Evolutionary conservation across 768 basidiomycete species (phyloP).

Genomic region (Pholiota molesta): DNA sequence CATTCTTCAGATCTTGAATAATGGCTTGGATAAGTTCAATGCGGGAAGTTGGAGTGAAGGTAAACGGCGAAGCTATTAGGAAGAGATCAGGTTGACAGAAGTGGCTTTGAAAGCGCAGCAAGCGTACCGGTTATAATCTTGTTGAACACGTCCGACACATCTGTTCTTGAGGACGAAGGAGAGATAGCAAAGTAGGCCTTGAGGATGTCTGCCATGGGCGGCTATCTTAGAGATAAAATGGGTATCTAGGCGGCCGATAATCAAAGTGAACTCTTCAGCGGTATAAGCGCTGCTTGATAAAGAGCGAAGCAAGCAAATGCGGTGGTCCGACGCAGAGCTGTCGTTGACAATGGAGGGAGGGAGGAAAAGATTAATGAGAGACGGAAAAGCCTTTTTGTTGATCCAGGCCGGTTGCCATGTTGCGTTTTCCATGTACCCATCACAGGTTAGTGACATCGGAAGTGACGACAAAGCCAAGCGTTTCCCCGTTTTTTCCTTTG

Average conservation of each 20-base stretch:
- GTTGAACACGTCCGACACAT: slow-evolving; percentile 51
- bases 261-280: not conserved
- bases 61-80: slow-evolving; percentile 46
- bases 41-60: slow-evolving; percentile 51
- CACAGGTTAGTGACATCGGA: slow-evolving; percentile 9
- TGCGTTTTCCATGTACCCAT: slow-evolving; percentile 16
- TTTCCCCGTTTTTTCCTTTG: not conserved
- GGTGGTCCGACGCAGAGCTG: not conserved
- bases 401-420: slow-evolving; percentile 31
- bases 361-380: not conserved
- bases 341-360: slow-evolving; percentile 11
- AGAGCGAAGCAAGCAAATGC: not conserved
- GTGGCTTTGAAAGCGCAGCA: slow-evolving; percentile 1
- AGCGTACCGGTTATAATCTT: slow-evolving; percentile 51
- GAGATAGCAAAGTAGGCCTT: slow-evolving; percentile 51
- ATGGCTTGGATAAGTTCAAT: slow-evolving; percentile 58
- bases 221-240: not conserved
- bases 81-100: slow-evolving; percentile 6
- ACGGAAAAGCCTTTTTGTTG: slow-evolving; percentile 13
- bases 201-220: slow-evolving; percentile 49
- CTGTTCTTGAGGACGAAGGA: slow-evolving; percentile 45
- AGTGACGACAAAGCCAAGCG: not conserved
- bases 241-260: not conserved
- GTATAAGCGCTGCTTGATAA: not conserved
- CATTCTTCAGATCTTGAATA: slow-evolving; percentile 58